Percentiles rank a stretch among this genome's conserved stretches.
Conservation (phyloP, 257 asterid genomes). For the Solanum okadae region DNA sequence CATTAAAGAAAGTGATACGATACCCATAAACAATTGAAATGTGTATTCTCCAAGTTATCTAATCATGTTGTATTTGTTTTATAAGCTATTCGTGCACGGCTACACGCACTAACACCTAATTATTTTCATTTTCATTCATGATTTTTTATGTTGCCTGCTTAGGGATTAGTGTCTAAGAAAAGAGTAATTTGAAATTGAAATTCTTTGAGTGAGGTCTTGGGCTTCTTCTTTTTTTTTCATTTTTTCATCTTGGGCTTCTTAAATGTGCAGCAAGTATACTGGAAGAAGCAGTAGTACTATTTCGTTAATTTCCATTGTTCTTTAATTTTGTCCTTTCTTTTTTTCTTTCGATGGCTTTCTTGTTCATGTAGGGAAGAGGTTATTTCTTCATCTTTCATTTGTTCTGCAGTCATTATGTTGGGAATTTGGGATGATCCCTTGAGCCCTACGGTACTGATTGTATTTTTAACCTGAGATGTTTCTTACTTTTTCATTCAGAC, state of each 20-base stretch:
- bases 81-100: background rate
- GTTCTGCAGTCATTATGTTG: background rate
- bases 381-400: background rate
- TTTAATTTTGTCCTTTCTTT: background rate
- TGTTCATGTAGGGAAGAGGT: background rate
- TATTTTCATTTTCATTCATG: background rate
- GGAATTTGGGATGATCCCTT: background rate
- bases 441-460: background rate
- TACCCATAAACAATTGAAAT: background rate
- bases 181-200: background rate
- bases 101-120: background rate
- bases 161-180: background rate
- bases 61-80: background rate
- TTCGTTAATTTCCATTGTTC: background rate
- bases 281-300: background rate
- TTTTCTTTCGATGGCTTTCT: background rate
- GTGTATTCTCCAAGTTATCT: background rate
- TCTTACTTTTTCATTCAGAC: slow-evolving; percentile 21
- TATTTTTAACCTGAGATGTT: background rate
- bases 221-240: background rate
- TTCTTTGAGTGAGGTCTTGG: background rate
- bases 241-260: background rate
- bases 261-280: background rate
- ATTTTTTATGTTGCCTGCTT: background rate
- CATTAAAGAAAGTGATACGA: background rate